These are phyloP conservation scores for Penicillium bialowiezense DNA, from an alignment of 495 filamentous ascomycete species.

Conservation along the genomic window DNA sequence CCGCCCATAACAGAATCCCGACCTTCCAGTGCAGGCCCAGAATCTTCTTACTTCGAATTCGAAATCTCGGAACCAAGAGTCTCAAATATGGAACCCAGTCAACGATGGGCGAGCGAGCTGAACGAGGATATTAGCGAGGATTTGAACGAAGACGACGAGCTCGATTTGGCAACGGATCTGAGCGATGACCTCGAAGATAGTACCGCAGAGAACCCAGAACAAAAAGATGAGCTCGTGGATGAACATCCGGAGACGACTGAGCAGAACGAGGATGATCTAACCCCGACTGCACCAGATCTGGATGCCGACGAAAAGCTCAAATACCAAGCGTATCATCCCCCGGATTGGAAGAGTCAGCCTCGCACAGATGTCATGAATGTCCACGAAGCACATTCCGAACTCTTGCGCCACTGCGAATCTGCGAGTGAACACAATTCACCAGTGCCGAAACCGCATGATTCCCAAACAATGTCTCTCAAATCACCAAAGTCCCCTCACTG, in stretches of 20 bases:
- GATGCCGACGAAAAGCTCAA: neutral
- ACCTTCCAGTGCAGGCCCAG: conserved; percentile 25
- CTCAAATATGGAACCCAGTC: conserved; percentile 1
- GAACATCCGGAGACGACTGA: neutral
- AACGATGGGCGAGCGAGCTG: too few species aligned
- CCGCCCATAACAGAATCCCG: conserved; percentile 40
- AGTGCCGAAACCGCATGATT: neutral
- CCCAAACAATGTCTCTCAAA: neutral
- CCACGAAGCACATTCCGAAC: conserved; percentile 38
- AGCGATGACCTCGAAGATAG: too few species aligned
- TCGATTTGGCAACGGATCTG: too few species aligned
- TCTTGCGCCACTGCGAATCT: conserved; percentile 31
- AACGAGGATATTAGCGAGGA: too few species aligned
- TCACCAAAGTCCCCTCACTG: neutral
- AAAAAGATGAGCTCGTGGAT: neutral
- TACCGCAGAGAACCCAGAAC: too few species aligned
- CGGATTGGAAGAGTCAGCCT: conserved; percentile 5
- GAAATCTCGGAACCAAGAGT: conserved; percentile 4
- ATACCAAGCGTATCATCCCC: conserved; percentile 16
- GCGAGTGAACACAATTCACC: conserved; percentile 11
- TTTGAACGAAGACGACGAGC: neutral
- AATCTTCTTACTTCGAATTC: conserved; percentile 34
- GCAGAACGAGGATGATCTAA: neutral
- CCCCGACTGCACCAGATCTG: neutral
- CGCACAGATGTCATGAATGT: conserved; percentile 30